These are phyloP conservation scores for Glycine tomentella DNA, from an alignment of 306 rosid genomes.

Conservation along the genomic window DNA sequence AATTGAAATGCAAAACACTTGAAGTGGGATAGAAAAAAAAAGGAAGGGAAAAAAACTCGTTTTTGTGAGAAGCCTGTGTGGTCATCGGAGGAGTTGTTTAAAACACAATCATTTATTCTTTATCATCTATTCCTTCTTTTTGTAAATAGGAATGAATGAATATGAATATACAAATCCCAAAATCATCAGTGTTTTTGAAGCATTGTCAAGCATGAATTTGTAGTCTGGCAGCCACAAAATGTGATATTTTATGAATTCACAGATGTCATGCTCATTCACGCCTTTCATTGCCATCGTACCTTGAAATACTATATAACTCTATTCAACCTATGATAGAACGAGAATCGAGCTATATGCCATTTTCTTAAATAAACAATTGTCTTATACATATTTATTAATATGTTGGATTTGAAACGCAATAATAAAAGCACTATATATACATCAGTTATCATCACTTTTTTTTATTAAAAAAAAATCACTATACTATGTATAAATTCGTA, in stretches of 20 bases:
- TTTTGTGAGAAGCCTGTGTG: slow-evolving; percentile 27
- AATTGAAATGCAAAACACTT: no score
- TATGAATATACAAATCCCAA: not conserved
- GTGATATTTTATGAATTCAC: slow-evolving; percentile 37
- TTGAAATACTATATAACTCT: not conserved
- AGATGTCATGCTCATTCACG: not conserved
- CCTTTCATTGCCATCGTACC: not conserved
- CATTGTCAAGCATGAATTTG: slow-evolving; percentile 47
- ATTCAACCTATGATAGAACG: slow-evolving; percentile 21
- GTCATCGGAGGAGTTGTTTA: slow-evolving; percentile 40
- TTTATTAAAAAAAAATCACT: not conserved
- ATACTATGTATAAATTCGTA: not conserved
- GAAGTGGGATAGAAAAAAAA: slow-evolving; percentile 34
- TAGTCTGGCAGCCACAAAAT: slow-evolving; percentile 48
- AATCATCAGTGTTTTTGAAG: slow-evolving; percentile 49
- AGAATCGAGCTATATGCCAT: not conserved
- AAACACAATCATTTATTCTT: slow-evolving; percentile 52
- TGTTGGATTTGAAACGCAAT: not conserved
- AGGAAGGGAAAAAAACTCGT: slow-evolving; percentile 29
- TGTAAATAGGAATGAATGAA: slow-evolving; percentile 64
- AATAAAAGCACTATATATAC: no score
- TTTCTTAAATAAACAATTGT: not conserved
- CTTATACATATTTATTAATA: not conserved
- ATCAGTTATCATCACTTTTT: not conserved
- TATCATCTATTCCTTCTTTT: slow-evolving; percentile 55